Evolutionary conservation across 148 eudicot species (phyloP).

Genomic region (Vaccinium corymbosum): DNA sequence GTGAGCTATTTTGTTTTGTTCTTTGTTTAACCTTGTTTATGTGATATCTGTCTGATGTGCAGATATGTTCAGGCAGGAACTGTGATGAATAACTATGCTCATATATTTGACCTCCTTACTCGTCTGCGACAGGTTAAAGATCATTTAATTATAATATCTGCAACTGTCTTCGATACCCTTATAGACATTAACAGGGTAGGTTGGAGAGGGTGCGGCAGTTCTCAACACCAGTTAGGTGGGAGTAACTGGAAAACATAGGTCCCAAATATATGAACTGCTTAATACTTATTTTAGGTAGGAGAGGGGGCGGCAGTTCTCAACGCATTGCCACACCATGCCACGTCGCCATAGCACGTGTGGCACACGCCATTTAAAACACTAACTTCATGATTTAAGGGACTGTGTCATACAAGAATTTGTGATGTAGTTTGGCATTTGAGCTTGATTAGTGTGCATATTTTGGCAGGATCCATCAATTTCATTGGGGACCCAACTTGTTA

Average conservation of each 20-base stretch:
- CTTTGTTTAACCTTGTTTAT: neutral
- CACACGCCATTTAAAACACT: too few relatives aligned
- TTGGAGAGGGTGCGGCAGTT: neutral
- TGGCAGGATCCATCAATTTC: neutral
- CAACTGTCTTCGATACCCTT: neutral
- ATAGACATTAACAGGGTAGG: neutral
- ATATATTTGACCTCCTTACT: slow-evolving; percentile 89
- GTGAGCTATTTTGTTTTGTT: too few relatives aligned
- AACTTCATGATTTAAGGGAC: neutral
- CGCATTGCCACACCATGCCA: too few relatives aligned
- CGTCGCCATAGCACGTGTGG: too few relatives aligned
- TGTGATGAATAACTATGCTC: slow-evolving; percentile 83
- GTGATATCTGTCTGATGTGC: slow-evolving; percentile 26
- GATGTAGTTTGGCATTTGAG: neutral
- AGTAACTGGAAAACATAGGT: neutral
- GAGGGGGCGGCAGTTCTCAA: too few relatives aligned
- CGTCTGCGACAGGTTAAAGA: slow-evolving; percentile 71
- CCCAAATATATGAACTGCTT: too few relatives aligned
- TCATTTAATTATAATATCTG: neutral
- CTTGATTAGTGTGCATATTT: neutral
- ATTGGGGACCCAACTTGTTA: neutral
- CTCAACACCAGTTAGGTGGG: neutral
- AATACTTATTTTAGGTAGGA: too few relatives aligned
- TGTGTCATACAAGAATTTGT: neutral
- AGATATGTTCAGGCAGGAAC: slow-evolving; percentile 74